Conservation (phyloP, 1,139 yeast species). For the Suhomyces bolitotheri region DNA sequence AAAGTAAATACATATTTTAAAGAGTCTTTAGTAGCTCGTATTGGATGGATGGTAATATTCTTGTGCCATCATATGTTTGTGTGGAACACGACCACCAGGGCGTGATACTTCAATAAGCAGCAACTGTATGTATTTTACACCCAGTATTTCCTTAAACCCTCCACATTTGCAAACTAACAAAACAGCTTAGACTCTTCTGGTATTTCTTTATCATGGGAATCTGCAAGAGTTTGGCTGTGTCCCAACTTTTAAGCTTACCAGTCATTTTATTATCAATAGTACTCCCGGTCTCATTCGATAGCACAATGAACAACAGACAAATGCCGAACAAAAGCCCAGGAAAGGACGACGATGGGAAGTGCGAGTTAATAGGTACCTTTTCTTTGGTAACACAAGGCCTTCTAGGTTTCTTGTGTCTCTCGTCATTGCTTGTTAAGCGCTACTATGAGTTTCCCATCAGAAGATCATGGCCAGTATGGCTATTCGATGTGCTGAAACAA, state of each 20-base stretch:
- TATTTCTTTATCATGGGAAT: too few species aligned
- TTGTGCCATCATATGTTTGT: too few species aligned
- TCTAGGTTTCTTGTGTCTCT: slow-evolving; percentile 74
- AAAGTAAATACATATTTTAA: background rate
- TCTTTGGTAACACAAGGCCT: slow-evolving; percentile 63
- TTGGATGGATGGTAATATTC: too few species aligned
- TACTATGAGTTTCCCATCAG: slow-evolving; percentile 74
- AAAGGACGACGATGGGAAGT: slow-evolving; percentile 28
- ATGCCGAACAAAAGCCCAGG: slow-evolving; percentile 7
- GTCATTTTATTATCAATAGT: slow-evolving; percentile 9
- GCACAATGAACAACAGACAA: background rate
- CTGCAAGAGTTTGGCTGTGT: slow-evolving; percentile 12
- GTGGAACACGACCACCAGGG: too few species aligned
- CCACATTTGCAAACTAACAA: too few species aligned
- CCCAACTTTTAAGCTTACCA: slow-evolving; percentile 14
- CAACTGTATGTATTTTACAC: too few species aligned
- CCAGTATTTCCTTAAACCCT: too few species aligned
- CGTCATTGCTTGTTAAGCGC: slow-evolving; percentile 74
- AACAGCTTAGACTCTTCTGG: too few species aligned
- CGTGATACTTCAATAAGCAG: too few species aligned
- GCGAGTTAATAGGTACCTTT: slow-evolving; percentile 73
- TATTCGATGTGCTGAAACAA: slow-evolving; percentile 87
- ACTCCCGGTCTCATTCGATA: slow-evolving; percentile 13
- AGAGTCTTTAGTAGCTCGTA: too few species aligned
- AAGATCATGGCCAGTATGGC: slow-evolving; percentile 87